Evolutionary conservation across 768 basidiomycete species (phyloP).

Genomic region (Termitomyces sp.): DNA sequence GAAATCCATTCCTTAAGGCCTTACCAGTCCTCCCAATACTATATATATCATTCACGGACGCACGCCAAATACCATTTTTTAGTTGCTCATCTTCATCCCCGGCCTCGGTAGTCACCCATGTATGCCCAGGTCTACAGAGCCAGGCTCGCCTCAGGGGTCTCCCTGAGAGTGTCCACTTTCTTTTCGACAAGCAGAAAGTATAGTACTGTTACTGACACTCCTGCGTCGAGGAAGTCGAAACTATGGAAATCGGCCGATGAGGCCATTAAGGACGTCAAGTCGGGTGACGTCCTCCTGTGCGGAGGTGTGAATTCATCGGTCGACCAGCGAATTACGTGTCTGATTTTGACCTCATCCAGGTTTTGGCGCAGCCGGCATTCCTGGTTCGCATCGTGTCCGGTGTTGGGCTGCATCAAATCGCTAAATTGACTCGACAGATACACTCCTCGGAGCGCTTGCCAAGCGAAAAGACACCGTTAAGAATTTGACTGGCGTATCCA

Average conservation of each 20-base stretch:
- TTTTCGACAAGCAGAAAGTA: constrained; percentile 21
- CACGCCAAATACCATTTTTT: not conserved
- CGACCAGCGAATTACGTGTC: not conserved
- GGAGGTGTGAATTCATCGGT: constrained; percentile 54
- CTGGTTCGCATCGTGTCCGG: constrained; percentile 42
- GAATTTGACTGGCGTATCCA: constrained; percentile 78
- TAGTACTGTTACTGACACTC: constrained; percentile 25
- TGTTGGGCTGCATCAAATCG: not conserved
- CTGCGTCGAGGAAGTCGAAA: constrained; percentile 42
- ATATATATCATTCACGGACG: constrained; percentile 1
- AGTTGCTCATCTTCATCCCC: not conserved
- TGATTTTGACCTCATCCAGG: constrained; percentile 34
- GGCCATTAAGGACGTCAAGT: constrained; percentile 77
- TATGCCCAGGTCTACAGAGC: constrained; percentile 19
- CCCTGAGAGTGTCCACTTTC: constrained; percentile 16
- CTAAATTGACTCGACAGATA: constrained; percentile 43
- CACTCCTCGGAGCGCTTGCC: constrained; percentile 71
- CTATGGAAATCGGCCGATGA: constrained; percentile 81
- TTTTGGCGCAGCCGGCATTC: constrained; percentile 86
- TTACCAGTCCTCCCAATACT: not conserved
- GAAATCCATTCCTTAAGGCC: constrained; percentile 1
- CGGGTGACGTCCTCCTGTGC: constrained; percentile 71
- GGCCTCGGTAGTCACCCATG: constrained; percentile 3
- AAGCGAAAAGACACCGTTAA: constrained; percentile 63
- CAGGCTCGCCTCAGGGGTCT: constrained; percentile 11